Evolutionary conservation across 1,284 basidiomycete genomes (phyloP), one percentile per base, ranked within the genome.

Genomic region (Amylostereum areolatum): DNA sequence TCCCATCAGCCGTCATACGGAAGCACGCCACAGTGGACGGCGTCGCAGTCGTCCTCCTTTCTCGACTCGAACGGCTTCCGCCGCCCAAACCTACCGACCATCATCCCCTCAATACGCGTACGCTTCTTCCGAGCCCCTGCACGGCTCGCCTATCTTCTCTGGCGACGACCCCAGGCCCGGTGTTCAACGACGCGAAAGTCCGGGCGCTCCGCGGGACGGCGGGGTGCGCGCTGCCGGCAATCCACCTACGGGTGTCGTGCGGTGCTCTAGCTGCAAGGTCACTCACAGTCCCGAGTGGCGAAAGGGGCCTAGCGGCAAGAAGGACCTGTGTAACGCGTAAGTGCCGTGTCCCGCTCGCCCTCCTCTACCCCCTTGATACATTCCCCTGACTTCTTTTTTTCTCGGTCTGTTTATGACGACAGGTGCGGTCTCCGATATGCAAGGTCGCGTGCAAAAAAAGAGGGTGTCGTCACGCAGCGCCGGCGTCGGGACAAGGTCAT

Each of bases 281-380:
- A 87, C 83, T 10, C 83, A 85, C 47, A 92, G 89, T 58, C 94
- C 94, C 0, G 95, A 97, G 66, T 97, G 94, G 94, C 75, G 94
- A 60, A 93, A 96, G 66, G 92, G 88, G 12, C 87, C 88, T 49
- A 89, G 80, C 59, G 92, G 92, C 12, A 87, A 89, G 66, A 95
- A 95, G 70, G 89, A 93, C 64, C 72, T 96, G 43, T 96, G 92
- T 66, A 96, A 96, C 69, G 92, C 92, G 88, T 94, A 68, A 75
- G 88, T 53, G 31, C 40, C 54, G 55, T 57, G n/a, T n/a, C n/a
- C n/a, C n/a, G n/a, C n/a, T n/a, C n/a, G n/a, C n/a, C n/a, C n/a
- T n/a, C n/a, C n/a, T n/a, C n/a, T n/a, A n/a, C n/a, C n/a, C n/a
- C n/a, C n/a, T n/a, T n/a, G n/a, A n/a, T n/a, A n/a, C n/a, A n/a